Conservation (phyloP, 495 filamentous ascomycete species). For the Penicillium atrosanguineum region DNA sequence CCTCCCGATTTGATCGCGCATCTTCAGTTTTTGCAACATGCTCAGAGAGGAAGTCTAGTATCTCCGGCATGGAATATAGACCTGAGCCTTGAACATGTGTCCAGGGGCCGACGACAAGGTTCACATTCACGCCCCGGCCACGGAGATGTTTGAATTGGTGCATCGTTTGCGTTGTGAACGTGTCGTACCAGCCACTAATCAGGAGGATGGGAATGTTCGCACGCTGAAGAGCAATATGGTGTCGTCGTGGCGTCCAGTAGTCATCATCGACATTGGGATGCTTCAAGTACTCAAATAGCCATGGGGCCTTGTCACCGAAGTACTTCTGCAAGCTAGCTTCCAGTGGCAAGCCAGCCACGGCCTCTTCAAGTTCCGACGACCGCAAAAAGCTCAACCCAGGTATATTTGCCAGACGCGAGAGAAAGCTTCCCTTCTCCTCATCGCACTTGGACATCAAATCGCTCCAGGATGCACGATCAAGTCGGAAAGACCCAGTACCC, state of each 20-base stretch:
- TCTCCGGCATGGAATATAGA: slow-evolving; percentile 15
- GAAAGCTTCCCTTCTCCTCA: slow-evolving; percentile 7
- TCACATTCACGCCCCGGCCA: slow-evolving; percentile 12
- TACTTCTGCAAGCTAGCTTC: slow-evolving; percentile 13
- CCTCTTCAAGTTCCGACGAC: slow-evolving; percentile 8
- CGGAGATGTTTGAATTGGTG: slow-evolving; percentile 19
- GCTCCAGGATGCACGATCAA: slow-evolving; percentile 24
- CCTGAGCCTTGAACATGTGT: slow-evolving; percentile 17
- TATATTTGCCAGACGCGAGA: slow-evolving; percentile 8
- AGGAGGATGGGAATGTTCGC: slow-evolving; percentile 28
- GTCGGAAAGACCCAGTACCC: slow-evolving; percentile 25
- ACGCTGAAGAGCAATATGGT: slow-evolving; percentile 20
- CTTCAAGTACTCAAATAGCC: slow-evolving; percentile 16
- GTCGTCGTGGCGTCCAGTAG: slow-evolving; percentile 16
- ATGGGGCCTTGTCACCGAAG: slow-evolving; percentile 20
- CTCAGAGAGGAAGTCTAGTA: slow-evolving; percentile 17
- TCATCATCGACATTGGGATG: slow-evolving; percentile 18
- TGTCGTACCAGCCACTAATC: slow-evolving; percentile 32
- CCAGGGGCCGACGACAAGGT: slow-evolving; percentile 19
- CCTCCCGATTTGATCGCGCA: no score
- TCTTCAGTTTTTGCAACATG: slow-evolving; percentile 16
- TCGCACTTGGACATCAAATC: slow-evolving; percentile 14
- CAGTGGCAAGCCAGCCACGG: slow-evolving; percentile 14
- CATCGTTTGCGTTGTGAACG: slow-evolving; percentile 19
- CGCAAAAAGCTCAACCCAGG: slow-evolving; percentile 16